Evolutionary conservation across 768 basidiomycete species (phyloP).

Genomic region (Suillus plorans): DNA sequence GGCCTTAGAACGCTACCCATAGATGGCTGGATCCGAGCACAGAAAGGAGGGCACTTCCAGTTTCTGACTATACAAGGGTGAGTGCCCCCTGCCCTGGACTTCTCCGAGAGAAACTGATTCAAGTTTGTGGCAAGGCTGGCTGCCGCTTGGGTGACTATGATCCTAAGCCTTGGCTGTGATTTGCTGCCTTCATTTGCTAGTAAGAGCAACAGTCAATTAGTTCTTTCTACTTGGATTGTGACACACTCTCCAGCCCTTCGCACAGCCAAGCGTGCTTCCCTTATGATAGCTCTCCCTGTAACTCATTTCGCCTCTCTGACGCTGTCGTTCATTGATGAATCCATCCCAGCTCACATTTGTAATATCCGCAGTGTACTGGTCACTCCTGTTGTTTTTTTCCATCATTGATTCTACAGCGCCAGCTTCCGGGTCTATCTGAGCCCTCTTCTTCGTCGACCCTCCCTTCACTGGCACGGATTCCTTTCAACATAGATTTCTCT

Average conservation of each 20-base stretch:
- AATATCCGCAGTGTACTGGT: constrained; percentile 68
- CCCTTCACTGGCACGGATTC: constrained; percentile 36
- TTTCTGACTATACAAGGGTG: constrained; percentile 82
- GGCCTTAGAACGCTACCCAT: constrained; percentile 16
- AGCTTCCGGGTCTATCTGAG: background rate
- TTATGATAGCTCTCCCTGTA: constrained; percentile 70
- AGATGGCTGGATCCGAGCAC: constrained; percentile 35
- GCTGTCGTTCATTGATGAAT: background rate
- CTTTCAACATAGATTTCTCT: constrained; percentile 57
- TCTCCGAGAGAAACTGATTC: background rate
- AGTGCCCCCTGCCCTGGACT: constrained; percentile 12
- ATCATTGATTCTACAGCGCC: constrained; percentile 48
- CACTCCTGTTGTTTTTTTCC: constrained; percentile 55
- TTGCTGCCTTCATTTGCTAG: constrained; percentile 36
- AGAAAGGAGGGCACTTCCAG: constrained; percentile 66
- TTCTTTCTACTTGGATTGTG: background rate
- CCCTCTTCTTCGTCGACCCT: background rate
- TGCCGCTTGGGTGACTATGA: constrained; percentile 41
- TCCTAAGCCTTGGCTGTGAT: constrained; percentile 40
- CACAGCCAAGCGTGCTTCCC: constrained; percentile 55
- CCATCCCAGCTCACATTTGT: constrained; percentile 39
- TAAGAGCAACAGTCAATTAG: constrained; percentile 21
- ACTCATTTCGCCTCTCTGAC: constrained; percentile 9
- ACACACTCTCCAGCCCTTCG: constrained; percentile 8
- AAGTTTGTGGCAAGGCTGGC: constrained; percentile 30